These are phyloP conservation scores for Malus domestica DNA, from an alignment of 306 rosid species.

Conservation along the genomic window ASM211411v1 NC_041797.1:22364001-22364500, in stretches of 20 bases:
- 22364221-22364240: not conserved
- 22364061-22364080: not conserved
- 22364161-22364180: not conserved
- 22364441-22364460: not conserved
- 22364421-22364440: not conserved
- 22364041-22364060: not conserved
- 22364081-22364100: not conserved
- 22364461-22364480: not conserved
- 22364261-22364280: not conserved
- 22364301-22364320: not conserved
- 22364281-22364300: not conserved
- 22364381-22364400: not conserved
- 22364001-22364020: not conserved
- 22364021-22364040: not conserved
- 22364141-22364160: not conserved
- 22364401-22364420: not conserved
- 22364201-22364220: not conserved
- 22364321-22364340: not conserved
- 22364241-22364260: not conserved
- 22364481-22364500: not conserved
- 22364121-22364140: not conserved
- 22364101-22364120: not conserved
- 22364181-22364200: not conserved
- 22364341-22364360: not conserved
- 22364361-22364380: not conserved